phyloP scores from a whole-genome alignment of 495 filamentous ascomycete species.

The Aspergillus ellipticus region DNA sequence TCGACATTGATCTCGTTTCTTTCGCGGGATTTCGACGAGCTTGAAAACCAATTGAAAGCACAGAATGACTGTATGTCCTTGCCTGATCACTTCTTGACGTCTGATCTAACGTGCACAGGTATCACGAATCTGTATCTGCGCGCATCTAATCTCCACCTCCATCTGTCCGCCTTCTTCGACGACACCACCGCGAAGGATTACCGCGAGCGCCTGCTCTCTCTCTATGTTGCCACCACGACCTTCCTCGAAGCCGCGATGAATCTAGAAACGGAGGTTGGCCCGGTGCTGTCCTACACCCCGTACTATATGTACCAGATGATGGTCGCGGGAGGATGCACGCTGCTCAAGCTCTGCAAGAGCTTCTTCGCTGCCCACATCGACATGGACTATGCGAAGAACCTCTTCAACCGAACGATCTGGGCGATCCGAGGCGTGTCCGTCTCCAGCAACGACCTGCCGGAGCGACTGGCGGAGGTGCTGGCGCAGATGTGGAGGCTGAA shows the following conservation, averaged over 20 bases:
- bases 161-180: constrained; percentile 86
- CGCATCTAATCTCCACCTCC: constrained; percentile 77
- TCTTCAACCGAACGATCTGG: constrained; percentile 74
- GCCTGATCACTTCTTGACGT: not conserved
- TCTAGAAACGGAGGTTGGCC: constrained; percentile 45
- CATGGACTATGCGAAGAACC: constrained; percentile 64
- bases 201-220: constrained; percentile 67
- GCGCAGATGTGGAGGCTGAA: constrained; percentile 88
- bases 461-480: constrained; percentile 81
- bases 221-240: constrained; percentile 70
- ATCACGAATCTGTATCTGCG: constrained; percentile 71
- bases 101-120: constrained; percentile 38
- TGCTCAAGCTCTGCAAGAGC: constrained; percentile 81
- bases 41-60: constrained; percentile 43
- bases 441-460: constrained; percentile 77
- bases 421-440: constrained; percentile 76
- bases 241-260: constrained; percentile 73
- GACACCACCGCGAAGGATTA: constrained; percentile 70
- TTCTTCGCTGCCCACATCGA: constrained; percentile 71
- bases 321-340: constrained; percentile 77
- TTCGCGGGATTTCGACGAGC: constrained; percentile 48
- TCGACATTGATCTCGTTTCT: constrained; percentile 61
- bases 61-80: constrained; percentile 42
- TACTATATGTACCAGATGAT: constrained; percentile 94
- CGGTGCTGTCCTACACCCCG: constrained; percentile 65